Percentiles rank a stretch among this genome's conserved stretches.
These are phyloP conservation scores for Boletus tylopilopsis DNA, from an alignment of 768 basidiomycete genomes.

Conservation along the genomic window DNA sequence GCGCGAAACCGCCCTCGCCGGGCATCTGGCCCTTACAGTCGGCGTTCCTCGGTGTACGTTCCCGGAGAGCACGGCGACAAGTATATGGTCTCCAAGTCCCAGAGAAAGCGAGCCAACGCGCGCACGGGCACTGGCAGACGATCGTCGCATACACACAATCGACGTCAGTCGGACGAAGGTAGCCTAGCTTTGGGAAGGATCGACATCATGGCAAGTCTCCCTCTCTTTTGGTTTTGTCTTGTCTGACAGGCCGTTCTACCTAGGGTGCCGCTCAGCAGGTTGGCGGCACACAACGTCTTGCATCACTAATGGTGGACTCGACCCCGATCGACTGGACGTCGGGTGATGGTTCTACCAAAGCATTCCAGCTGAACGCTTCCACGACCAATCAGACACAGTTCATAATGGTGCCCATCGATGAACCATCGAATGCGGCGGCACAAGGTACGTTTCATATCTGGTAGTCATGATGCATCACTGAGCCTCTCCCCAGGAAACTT, in stretches of 20 bases:
- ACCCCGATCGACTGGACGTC: conserved; percentile 26
- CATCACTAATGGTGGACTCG: conserved; percentile 21
- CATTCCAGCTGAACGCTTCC: conserved; percentile 47
- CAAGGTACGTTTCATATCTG: conserved; percentile 10
- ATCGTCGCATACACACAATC: background rate
- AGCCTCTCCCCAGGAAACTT: conserved; percentile 10
- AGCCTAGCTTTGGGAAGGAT: conserved; percentile 39
- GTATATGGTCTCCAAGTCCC: conserved; percentile 22
- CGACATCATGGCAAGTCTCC: conserved; percentile 44
- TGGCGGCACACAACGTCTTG: conserved; percentile 13
- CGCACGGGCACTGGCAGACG: background rate
- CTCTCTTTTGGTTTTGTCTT: conserved; percentile 2
- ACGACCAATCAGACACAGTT: conserved; percentile 44
- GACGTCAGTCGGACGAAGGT: conserved; percentile 12
- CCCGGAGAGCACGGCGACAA: conserved; percentile 24
- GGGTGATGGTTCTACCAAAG: conserved; percentile 25
- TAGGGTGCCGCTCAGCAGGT: conserved; percentile 5
- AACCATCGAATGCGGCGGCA: background rate
- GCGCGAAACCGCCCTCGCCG: conserved; percentile 19
- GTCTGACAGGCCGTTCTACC: background rate
- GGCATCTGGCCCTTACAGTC: conserved; percentile 4
- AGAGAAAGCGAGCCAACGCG: background rate
- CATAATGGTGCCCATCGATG: conserved; percentile 32
- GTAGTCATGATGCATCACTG: background rate
- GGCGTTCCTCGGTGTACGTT: conserved; percentile 23